These are phyloP conservation scores for Penicillium sp. DNA, from an alignment of 2,329 filamentous ascomycete genomes.

Conservation along the genomic window DNA sequence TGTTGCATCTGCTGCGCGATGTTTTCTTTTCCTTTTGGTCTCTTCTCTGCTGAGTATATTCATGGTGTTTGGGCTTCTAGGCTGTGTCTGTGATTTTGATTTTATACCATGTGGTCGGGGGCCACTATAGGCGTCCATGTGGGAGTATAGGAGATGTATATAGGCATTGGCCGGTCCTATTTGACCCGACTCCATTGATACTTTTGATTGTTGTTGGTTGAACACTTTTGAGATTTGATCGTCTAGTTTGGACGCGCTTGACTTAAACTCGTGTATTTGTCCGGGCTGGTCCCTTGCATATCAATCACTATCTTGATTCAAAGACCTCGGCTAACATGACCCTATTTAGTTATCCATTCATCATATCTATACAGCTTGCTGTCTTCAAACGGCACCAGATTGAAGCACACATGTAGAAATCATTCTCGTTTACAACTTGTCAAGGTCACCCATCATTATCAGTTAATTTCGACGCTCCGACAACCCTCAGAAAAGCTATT, in stretches of 20 bases:
- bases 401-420: too few relatives aligned
- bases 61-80: slow-evolving; percentile 12
- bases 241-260: not conserved
- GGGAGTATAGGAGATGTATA: slow-evolving; percentile 19
- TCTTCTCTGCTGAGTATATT: slow-evolving; percentile 7
- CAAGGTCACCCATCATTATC: not conserved
- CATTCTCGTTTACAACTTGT: too few relatives aligned
- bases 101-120: slow-evolving; percentile 23
- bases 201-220: slow-evolving; percentile 1
- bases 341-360: not conserved
- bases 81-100: slow-evolving; percentile 5
- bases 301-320: not conserved
- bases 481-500: not conserved
- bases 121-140: slow-evolving; percentile 13
- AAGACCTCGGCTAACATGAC: not conserved
- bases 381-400: too few relatives aligned
- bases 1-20: slow-evolving; percentile 22
- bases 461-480: not conserved
- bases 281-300: not conserved
- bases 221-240: not conserved
- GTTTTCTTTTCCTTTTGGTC: slow-evolving; percentile 23
- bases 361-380: too few relatives aligned
- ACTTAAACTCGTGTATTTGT: not conserved
- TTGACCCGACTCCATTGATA: slow-evolving; percentile 13
- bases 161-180: slow-evolving; percentile 21